Conservation (phyloP, 768 basidiomycete species). For the Boletus rex-veris region DNA sequence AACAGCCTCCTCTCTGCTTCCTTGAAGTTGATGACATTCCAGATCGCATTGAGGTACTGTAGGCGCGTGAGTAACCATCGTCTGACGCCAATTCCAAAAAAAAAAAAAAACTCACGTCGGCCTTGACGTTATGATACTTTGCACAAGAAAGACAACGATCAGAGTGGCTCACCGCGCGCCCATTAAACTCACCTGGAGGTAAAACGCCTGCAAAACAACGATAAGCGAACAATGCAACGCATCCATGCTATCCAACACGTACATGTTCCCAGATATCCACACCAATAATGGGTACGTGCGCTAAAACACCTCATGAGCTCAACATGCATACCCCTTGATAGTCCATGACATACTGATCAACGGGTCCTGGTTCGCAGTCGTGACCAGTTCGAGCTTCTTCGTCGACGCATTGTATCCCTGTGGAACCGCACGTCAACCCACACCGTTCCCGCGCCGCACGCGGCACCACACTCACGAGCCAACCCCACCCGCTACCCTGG, state of each 20-base stretch:
- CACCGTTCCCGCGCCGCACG: neutral
- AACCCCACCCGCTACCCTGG: slow-evolving; percentile 98
- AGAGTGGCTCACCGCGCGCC: neutral
- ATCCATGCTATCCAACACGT: slow-evolving; percentile 30
- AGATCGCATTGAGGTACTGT: slow-evolving; percentile 92
- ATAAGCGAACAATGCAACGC: neutral
- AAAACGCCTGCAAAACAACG: slow-evolving; percentile 54
- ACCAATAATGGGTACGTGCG: slow-evolving; percentile 87
- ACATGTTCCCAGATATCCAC: slow-evolving; percentile 98
- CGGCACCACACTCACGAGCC: slow-evolving; percentile 60
- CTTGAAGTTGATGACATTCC: slow-evolving; percentile 95
- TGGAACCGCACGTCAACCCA: neutral
- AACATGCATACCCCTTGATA: neutral
- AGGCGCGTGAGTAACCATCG: slow-evolving; percentile 3
- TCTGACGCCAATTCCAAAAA: neutral
- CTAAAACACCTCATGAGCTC: slow-evolving; percentile 35
- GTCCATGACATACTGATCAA: slow-evolving; percentile 47
- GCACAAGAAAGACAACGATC: slow-evolving; percentile 26
- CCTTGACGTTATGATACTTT: slow-evolving; percentile 90
- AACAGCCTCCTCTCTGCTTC: slow-evolving; percentile 69
- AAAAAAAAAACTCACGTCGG: slow-evolving; percentile 60
- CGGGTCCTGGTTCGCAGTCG: slow-evolving; percentile 97
- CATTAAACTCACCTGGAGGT: slow-evolving; percentile 34
- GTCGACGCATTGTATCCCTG: slow-evolving; percentile 67
- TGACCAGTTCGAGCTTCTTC: slow-evolving; percentile 82